These are phyloP conservation scores for Suillus spraguei DNA, from an alignment of 768 basidiomycete genomes.

Conservation along the genomic window DNA sequence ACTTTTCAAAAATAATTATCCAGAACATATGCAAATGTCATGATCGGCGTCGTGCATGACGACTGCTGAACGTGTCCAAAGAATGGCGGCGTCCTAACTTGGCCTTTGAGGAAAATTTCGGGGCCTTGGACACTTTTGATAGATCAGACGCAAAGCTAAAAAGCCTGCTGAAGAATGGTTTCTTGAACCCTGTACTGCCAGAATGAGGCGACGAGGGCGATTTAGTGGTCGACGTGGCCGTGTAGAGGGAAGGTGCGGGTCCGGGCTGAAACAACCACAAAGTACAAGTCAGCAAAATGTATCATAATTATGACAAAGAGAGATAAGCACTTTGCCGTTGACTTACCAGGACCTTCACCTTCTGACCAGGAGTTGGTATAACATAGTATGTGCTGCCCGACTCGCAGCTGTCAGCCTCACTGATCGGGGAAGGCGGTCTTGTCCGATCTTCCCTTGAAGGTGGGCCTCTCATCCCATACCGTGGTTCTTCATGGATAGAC, in stretches of 20 bases:
- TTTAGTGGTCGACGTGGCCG: slow-evolving; percentile 60
- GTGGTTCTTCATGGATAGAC: slow-evolving; percentile 42
- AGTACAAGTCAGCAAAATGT: slow-evolving; percentile 37
- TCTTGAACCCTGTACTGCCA: slow-evolving; percentile 40
- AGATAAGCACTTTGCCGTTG: slow-evolving; percentile 11
- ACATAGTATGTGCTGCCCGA: slow-evolving; percentile 79
- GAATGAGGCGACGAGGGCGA: slow-evolving; percentile 56
- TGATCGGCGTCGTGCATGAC: background rate
- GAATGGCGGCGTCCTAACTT: slow-evolving; percentile 56
- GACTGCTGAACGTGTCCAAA: slow-evolving; percentile 31
- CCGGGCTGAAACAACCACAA: slow-evolving; percentile 34
- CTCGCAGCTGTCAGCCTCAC: slow-evolving; percentile 47
- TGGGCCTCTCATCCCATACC: slow-evolving; percentile 31
- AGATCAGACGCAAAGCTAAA: slow-evolving; percentile 54
- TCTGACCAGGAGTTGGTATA: slow-evolving; percentile 70
- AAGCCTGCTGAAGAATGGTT: slow-evolving; percentile 64
- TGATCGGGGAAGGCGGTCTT: slow-evolving; percentile 40
- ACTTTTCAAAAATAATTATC: background rate
- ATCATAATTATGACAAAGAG: slow-evolving; percentile 19
- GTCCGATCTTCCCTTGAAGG: slow-evolving; percentile 28
- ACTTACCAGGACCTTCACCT: slow-evolving; percentile 75
- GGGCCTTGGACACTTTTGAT: slow-evolving; percentile 21
- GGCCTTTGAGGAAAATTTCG: slow-evolving; percentile 32
- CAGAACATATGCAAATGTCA: background rate
- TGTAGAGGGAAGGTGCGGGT: slow-evolving; percentile 53